phyloP scores from a whole-genome alignment of 2,329 filamentous ascomycete genomes.

The Aspergillus arachidicola region DNA sequence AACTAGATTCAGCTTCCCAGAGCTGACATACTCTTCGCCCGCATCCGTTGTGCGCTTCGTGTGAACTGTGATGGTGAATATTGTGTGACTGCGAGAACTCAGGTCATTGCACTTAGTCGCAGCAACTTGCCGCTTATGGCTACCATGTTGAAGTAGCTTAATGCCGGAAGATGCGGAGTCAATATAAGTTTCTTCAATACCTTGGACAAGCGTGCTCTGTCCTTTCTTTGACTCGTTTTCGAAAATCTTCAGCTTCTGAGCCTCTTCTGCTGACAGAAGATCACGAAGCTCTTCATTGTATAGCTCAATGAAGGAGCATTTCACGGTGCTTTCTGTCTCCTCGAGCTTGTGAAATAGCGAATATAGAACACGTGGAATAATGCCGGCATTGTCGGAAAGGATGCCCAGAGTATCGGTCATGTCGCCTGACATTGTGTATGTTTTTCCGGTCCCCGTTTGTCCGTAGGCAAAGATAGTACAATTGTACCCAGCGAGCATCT shows the following conservation, averaged over 20 bases:
- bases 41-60: slow-evolving; percentile 79
- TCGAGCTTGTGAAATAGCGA: slow-evolving; percentile 85
- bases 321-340: slow-evolving; percentile 82
- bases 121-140: slow-evolving; percentile 93
- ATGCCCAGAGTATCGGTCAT: slow-evolving; percentile 86
- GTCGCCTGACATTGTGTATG: slow-evolving; percentile 98
- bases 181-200: slow-evolving; percentile 96
- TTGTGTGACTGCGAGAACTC: slow-evolving; percentile 93
- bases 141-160: slow-evolving; percentile 83
- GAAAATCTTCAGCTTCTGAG: slow-evolving; percentile 87
- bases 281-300: slow-evolving; percentile 98
- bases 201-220: slow-evolving; percentile 88
- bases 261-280: slow-evolving; percentile 79
- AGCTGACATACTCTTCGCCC: slow-evolving; percentile 86
- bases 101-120: slow-evolving; percentile 99
- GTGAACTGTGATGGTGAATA: slow-evolving; percentile 94
- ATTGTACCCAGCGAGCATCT: slow-evolving; percentile 95
- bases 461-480: slow-evolving; percentile 99
- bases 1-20: slow-evolving; percentile 93
- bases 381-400: slow-evolving; percentile 87
- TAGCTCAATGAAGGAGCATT: slow-evolving; percentile 97
- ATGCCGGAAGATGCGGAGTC: slow-evolving; percentile 83
- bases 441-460: slow-evolving; percentile 97
- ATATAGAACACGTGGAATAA: slow-evolving; percentile 89
- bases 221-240: slow-evolving; percentile 79